A percentile compares a stretch with the other conserved stretches of the same genome.
phyloP scores from a whole-genome alignment of 805 yeast species.

The Scheffersomyces lignosus region DNA sequence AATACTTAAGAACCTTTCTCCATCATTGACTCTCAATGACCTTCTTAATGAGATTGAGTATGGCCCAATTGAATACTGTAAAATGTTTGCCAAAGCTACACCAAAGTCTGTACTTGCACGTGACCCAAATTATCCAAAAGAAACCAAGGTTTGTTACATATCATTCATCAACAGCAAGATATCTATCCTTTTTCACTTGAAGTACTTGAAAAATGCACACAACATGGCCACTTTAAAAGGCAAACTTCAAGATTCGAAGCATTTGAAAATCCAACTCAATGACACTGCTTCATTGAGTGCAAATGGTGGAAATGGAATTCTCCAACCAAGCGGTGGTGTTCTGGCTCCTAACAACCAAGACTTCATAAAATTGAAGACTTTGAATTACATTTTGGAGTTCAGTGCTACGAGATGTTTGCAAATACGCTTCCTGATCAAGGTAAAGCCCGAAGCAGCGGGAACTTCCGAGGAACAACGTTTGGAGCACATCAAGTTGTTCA shows the following conservation, averaged over 20 bases:
- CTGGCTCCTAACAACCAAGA: conserved; percentile 22
- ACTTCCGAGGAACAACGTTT: conserved; percentile 17
- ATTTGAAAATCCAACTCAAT: conserved; percentile 29
- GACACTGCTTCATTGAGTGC: conserved; percentile 13
- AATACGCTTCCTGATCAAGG: conserved; percentile 11
- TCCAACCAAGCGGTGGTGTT: conserved; percentile 4
- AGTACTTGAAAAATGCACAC: conserved; percentile 26
- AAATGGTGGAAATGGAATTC: background rate
- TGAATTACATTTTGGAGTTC: conserved; percentile 39
- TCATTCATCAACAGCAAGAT: conserved; percentile 37
- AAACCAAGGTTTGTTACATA: conserved; percentile 31
- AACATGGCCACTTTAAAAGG: conserved; percentile 24
- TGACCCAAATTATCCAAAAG: conserved; percentile 11
- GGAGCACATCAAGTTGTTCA: conserved; percentile 19
- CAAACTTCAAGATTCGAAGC: conserved; percentile 23
- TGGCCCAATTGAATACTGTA: conserved; percentile 65
- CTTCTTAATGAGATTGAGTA: conserved; percentile 48
- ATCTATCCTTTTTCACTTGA: conserved; percentile 32
- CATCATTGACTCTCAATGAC: conserved; percentile 25
- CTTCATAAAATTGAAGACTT: conserved; percentile 39
- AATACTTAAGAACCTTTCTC: conserved; percentile 27
- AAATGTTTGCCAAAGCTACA: conserved; percentile 34
- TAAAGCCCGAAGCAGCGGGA: conserved; percentile 1
- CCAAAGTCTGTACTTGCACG: conserved; percentile 13
- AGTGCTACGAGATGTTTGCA: conserved; percentile 38